A percentile compares a stretch with the other conserved stretches of the same genome.
These are phyloP conservation scores for Uronychia setigera DNA, from an alignment of 73 alveolate species.

Conservation along the genomic window DNA sequence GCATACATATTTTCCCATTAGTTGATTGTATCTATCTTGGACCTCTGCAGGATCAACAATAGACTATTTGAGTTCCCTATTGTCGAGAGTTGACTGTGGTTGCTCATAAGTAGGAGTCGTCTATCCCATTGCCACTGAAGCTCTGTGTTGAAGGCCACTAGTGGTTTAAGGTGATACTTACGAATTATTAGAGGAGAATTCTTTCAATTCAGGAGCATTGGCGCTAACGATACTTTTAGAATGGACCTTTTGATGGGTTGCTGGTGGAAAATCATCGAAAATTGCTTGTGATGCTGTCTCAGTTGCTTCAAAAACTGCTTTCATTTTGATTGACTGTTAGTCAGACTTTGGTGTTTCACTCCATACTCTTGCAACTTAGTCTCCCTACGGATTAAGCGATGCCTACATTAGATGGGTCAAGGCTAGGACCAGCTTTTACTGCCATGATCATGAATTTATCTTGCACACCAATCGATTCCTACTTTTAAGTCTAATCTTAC, in stretches of 20 bases:
- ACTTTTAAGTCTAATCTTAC: neutral
- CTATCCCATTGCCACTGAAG: too few relatives aligned
- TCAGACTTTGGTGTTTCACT: neutral
- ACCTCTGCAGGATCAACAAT: too few relatives aligned
- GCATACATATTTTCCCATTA: too few relatives aligned
- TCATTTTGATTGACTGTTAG: neutral
- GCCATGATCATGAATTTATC: neutral
- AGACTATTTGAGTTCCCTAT: too few relatives aligned
- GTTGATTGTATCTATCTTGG: too few relatives aligned
- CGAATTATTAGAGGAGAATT: too few relatives aligned
- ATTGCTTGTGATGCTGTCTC: neutral
- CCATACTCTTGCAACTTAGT: neutral
- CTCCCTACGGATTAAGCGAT: neutral
- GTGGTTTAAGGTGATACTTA: too few relatives aligned
- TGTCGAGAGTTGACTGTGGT: too few relatives aligned
- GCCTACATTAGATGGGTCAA: neutral
- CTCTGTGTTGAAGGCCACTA: too few relatives aligned
- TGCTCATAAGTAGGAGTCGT: too few relatives aligned
- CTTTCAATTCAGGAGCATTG: neutral
- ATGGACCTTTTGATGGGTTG: neutral
- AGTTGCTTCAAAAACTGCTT: neutral
- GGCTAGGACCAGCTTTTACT: neutral
- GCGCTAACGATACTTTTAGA: neutral
- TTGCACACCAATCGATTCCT: neutral
- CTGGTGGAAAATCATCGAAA: neutral